These are phyloP conservation scores for Cucurbita maxima DNA, from an alignment of 306 rosid species.

Conservation along the genomic window DNA sequence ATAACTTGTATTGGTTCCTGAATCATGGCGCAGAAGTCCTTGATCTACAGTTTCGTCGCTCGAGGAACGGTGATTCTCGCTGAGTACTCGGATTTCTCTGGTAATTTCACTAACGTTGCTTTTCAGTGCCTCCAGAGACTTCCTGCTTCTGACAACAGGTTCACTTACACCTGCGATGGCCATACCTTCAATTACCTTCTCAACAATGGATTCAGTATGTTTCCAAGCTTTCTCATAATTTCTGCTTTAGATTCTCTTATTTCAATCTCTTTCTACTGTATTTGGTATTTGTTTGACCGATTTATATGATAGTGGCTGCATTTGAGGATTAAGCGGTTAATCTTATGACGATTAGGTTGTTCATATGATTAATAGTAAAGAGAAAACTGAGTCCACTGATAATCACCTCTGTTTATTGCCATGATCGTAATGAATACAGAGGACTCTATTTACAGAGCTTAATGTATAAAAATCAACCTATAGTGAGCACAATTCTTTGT, in stretches of 20 bases:
- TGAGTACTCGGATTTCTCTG: neutral
- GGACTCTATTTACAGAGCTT: too few species aligned
- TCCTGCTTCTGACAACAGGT: slow-evolving; percentile 1
- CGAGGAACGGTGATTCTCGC: slow-evolving; percentile 12
- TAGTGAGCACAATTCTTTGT: too few species aligned
- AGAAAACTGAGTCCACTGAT: too few species aligned
- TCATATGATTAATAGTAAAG: too few species aligned
- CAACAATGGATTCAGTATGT: slow-evolving; percentile 9
- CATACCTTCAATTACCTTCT: slow-evolving; percentile 10
- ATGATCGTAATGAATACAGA: too few species aligned
- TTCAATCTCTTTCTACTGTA: too few species aligned
- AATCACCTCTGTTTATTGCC: too few species aligned
- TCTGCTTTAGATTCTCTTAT: neutral
- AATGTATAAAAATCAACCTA: too few species aligned
- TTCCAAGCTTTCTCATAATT: neutral
- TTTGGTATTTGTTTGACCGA: neutral
- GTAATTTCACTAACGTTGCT: neutral
- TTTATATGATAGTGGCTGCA: neutral
- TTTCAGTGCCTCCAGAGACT: slow-evolving; percentile 2
- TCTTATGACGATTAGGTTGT: neutral
- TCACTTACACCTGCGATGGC: slow-evolving; percentile 7
- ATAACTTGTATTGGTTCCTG: neutral
- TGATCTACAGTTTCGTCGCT: slow-evolving; percentile 9
- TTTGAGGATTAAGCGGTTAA: neutral
- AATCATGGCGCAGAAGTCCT: neutral